Base-by-base conservation (phyloP, 2,329 filamentous ascomycete genomes). In the Neofusicoccum kwambonambiense region DNA sequence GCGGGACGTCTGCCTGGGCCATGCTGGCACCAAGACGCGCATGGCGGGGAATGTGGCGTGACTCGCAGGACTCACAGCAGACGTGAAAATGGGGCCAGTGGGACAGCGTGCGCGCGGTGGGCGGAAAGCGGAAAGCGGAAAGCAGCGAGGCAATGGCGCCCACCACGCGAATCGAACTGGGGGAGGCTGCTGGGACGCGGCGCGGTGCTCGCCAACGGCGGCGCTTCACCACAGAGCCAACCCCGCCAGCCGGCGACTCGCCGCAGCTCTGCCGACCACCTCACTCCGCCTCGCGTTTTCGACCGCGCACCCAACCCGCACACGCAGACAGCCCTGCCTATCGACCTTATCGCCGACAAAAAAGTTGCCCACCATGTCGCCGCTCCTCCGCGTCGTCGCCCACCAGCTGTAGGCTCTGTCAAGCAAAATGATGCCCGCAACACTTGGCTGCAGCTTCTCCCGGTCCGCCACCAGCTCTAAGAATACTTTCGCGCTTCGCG, bases 191-290 rank as follows among this genome's bases (percentile, higher is more conserved):
- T 60, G 41, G 8, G 19, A 19, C 12, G 17, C 27, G 9, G 51
- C 34, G 51, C 19, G 47, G 11, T 8, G 47, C 22, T 31, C 54
- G 39, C 52, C 17, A 42, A 42, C 39, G 31, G 12, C 56, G 5
- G 41, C 56, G 56, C 56, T 60, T 60, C 56, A 60, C 56, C 56
- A 60, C 56, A 37, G 42, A 22, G 56, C 56, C 56, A 60, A 47
- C 56, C 56, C 42, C 41, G 41, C 56, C 42, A 8, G 42, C 42
- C 31, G 52, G 19, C 22, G 19, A 57, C 22, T 41, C 27, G 22
- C 31, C 42, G 31, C 31, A 11, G n/a, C 39, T 34, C 27, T n/a
- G 13, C 13, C 52, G 42, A 9, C 56, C 41, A 35, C 56, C 19
- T 47, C 56, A 19, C 56, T 60, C 42, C 6, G 42, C 56, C 27